phyloP scores from a whole-genome alignment of 306 rosid species.

The Cucumis cinereus region DNA sequence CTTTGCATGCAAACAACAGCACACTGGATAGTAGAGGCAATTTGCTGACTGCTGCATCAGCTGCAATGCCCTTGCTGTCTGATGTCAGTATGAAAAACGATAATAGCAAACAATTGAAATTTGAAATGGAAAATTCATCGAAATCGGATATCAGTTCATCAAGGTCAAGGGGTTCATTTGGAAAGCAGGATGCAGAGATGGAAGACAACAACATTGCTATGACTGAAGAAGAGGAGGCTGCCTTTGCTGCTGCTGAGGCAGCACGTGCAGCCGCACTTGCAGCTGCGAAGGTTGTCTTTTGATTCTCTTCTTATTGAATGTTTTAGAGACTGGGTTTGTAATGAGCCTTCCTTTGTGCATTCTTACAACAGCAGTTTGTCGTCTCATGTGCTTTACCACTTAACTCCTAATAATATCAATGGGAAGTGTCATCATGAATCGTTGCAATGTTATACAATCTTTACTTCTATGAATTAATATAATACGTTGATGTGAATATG shows the following conservation, averaged over 20 bases:
- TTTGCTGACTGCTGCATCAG: conserved; percentile 33
- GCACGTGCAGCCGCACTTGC: conserved; percentile 92
- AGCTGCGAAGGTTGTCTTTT: conserved; percentile 72
- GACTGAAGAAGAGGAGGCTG: conserved; percentile 91
- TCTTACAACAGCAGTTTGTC: neutral
- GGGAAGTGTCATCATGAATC: neutral
- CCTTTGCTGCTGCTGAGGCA: conserved; percentile 91
- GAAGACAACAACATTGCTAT: conserved; percentile 25
- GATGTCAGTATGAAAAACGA: conserved; percentile 33
- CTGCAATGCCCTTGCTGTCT: conserved; percentile 41
- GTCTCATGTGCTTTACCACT: neutral
- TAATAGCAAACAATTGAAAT: conserved; percentile 41
- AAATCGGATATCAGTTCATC: conserved; percentile 52
- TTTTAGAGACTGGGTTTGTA: neutral
- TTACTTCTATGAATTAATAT: neutral
- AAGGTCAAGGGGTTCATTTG: conserved; percentile 49
- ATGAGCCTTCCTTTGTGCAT: neutral
- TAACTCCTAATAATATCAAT: neutral
- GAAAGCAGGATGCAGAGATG: conserved; percentile 23
- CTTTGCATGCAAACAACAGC: conserved; percentile 51
- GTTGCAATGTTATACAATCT: neutral
- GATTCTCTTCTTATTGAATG: neutral
- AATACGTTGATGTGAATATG: neutral
- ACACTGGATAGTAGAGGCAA: conserved; percentile 43
- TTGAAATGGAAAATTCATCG: conserved; percentile 31